Conservation (phyloP, 257 asterid species). For the Rhazya stricta region DNA sequence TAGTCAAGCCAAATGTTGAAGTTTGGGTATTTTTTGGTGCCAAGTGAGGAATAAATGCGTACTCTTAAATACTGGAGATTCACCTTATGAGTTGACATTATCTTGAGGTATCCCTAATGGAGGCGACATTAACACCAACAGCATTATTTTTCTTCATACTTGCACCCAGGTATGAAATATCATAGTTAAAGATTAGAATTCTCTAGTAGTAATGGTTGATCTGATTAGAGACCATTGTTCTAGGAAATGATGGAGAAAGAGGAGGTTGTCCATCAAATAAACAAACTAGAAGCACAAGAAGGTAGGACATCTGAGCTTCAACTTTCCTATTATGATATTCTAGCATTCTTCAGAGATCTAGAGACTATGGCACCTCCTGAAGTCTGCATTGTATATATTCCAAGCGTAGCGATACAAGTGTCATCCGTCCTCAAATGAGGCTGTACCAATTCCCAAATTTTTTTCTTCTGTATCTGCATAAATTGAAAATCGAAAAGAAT, state of each 20-base stretch:
- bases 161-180: neutral
- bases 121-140: too few species aligned
- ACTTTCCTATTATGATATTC: slow-evolving; percentile 40
- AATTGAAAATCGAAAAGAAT: neutral
- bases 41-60: too few species aligned
- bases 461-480: slow-evolving; percentile 85
- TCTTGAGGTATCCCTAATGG: too few species aligned
- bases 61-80: too few species aligned
- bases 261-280: neutral
- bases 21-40: neutral
- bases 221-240: neutral
- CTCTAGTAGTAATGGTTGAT: too few species aligned
- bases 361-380: slow-evolving; percentile 48
- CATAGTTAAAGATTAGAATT: neutral
- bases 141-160: too few species aligned
- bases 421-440: slow-evolving; percentile 75
- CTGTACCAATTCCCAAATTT: slow-evolving; percentile 86
- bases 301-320: neutral
- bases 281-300: neutral
- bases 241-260: neutral
- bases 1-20: neutral
- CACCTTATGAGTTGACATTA: too few species aligned
- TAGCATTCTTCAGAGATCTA: slow-evolving; percentile 65
- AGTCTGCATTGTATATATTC: slow-evolving; percentile 56
- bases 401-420: slow-evolving; percentile 49